Evolutionary conservation across 75 land plant genomes (phyloP).

Genomic region (Cupressus sempervirens): DNA sequence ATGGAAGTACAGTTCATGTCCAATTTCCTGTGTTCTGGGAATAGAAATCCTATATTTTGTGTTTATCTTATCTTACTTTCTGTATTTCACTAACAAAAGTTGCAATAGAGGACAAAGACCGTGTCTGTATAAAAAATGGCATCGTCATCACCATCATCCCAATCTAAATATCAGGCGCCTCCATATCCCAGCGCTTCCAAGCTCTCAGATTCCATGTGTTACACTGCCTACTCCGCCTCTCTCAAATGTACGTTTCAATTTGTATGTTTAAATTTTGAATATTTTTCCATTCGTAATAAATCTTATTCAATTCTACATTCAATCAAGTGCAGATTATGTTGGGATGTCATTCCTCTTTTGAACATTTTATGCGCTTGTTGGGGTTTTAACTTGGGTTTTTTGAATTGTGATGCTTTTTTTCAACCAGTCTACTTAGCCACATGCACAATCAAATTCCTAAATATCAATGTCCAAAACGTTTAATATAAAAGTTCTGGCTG

Average conservation of each 20-base stretch:
- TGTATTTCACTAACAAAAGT: no score
- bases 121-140: not conserved
- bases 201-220: conserved; percentile 58
- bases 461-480: not conserved
- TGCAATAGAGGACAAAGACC: not conserved
- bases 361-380: no score
- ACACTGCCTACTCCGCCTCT: conserved; percentile 58
- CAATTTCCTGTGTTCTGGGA: no score
- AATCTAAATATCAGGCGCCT: not conserved
- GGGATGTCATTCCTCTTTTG: not conserved
- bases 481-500: not conserved
- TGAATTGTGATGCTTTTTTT: not conserved
- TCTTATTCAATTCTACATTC: not conserved
- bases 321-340: not conserved
- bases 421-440: not conserved
- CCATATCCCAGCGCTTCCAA: conserved; percentile 23
- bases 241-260: conserved; percentile 49
- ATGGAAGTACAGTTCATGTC: no score
- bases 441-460: not conserved
- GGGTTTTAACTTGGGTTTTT: no score
- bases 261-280: not conserved
- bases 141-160: not conserved
- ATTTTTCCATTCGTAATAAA: not conserved
- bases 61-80: no score
- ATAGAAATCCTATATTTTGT: no score